Conservation (phyloP, 1,284 basidiomycete genomes). For the Cryptococcus maquisensis region DNA sequence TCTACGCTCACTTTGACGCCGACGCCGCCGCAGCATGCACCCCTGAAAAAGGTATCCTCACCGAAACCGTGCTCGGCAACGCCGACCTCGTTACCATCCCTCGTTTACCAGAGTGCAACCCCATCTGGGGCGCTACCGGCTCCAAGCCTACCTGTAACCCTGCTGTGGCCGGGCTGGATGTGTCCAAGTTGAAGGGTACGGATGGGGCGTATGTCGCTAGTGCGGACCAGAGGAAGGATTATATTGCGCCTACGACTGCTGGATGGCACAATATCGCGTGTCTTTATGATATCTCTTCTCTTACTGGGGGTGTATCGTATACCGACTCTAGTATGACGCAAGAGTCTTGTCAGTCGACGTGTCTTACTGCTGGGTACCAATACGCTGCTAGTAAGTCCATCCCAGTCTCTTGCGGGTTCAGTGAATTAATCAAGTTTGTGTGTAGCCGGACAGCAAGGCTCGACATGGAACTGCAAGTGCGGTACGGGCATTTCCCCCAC, state of each 20-base stretch:
- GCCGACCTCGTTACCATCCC: constrained; percentile 22
- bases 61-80: constrained; percentile 23
- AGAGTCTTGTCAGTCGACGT: constrained; percentile 20
- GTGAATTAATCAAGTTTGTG: too few species aligned
- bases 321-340: constrained; percentile 15
- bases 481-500: constrained; percentile 17
- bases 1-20: constrained; percentile 22
- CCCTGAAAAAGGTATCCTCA: constrained; percentile 24
- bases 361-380: constrained; percentile 19
- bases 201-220: constrained; percentile 21
- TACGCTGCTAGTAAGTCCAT: constrained; percentile 9
- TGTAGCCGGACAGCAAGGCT: constrained; percentile 11
- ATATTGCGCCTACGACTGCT: constrained; percentile 19
- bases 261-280: constrained; percentile 35
- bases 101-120: constrained; percentile 35
- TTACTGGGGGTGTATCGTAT: constrained; percentile 13
- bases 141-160: constrained; percentile 28
- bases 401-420: too few species aligned
- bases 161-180: constrained; percentile 18
- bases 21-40: constrained; percentile 15
- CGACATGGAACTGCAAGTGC: constrained; percentile 18
- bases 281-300: constrained; percentile 12
- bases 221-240: constrained; percentile 8
- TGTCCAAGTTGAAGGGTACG: constrained; percentile 20
- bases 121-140: constrained; percentile 22